These are phyloP conservation scores for Cryptosporidium ubiquitum DNA, from an alignment of 169 alveolate species.

Conservation along the genomic window DNA sequence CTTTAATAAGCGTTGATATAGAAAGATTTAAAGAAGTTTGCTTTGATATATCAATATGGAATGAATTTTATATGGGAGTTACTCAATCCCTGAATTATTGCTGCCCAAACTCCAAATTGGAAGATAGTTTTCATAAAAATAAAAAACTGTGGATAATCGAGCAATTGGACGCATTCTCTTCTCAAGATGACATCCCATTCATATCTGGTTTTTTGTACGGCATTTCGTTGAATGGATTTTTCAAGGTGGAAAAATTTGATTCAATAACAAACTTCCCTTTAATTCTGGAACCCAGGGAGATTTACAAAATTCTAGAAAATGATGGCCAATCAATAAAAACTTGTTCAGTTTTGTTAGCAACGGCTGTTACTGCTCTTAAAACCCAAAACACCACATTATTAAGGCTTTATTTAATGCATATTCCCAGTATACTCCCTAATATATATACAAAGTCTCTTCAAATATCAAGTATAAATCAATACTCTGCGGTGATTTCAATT, in stretches of 20 bases:
- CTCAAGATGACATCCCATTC: constrained; percentile 36
- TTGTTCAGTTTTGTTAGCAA: constrained; percentile 29
- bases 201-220: constrained; percentile 56
- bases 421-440: constrained; percentile 66
- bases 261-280: constrained; percentile 22
- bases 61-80: constrained; percentile 57
- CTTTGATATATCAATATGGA: constrained; percentile 52
- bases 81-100: constrained; percentile 12
- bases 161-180: constrained; percentile 17
- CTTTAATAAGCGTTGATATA: constrained; percentile 26
- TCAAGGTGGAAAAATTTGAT: not conserved
- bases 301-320: constrained; percentile 24
- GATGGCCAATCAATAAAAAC: constrained; percentile 66
- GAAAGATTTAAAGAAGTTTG: constrained; percentile 66
- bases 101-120: not conserved
- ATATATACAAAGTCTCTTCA: constrained; percentile 64
- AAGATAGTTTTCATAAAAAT: not conserved
- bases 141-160: constrained; percentile 41
- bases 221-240: constrained; percentile 36
- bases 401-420: constrained; percentile 58
- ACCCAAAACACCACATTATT: constrained; percentile 25
- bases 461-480: constrained; percentile 45
- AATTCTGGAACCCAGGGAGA: constrained; percentile 46
- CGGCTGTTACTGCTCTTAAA: constrained; percentile 58
- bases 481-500: constrained; percentile 40